phyloP scores from a whole-genome alignment of 1,284 basidiomycete genomes.

The Ganoderma lingzhi region DNA sequence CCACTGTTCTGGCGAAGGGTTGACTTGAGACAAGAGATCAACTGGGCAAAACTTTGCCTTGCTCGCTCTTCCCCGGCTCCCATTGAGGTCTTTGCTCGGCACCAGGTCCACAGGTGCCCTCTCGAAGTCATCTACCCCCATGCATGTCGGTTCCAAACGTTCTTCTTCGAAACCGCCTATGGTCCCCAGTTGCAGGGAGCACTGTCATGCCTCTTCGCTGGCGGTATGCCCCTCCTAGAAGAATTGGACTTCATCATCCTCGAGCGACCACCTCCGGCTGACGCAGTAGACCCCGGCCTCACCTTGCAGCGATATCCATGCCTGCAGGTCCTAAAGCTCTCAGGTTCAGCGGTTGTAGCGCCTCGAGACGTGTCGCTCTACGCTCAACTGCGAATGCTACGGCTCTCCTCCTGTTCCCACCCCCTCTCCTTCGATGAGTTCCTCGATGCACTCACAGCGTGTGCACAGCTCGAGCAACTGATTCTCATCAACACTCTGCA shows the following conservation, averaged over 20 bases:
- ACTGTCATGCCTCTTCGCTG: neutral
- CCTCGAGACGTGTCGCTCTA: neutral
- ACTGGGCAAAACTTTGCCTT: neutral
- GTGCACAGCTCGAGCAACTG: neutral
- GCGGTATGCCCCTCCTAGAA: neutral
- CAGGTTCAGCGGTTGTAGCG: neutral
- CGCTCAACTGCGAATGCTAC: neutral
- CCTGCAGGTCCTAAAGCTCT: neutral
- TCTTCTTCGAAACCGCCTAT: neutral
- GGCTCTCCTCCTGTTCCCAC: neutral
- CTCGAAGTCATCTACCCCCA: neutral
- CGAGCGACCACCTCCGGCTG: neutral
- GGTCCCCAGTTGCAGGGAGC: neutral
- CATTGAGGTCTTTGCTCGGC: neutral
- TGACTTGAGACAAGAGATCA: neutral
- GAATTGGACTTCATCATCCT: neutral
- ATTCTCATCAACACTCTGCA: neutral
- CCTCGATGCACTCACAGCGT: neutral
- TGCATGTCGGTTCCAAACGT: neutral
- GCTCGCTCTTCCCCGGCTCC: neutral
- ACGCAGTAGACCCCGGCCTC: neutral
- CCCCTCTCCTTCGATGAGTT: neutral
- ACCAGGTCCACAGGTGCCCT: neutral
- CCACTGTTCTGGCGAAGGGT: conserved; percentile 13
- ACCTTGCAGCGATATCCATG: neutral